These are phyloP conservation scores for Phytopythium helicoides DNA, from an alignment of 352 stramenopile species.

Conservation along the genomic window DNA sequence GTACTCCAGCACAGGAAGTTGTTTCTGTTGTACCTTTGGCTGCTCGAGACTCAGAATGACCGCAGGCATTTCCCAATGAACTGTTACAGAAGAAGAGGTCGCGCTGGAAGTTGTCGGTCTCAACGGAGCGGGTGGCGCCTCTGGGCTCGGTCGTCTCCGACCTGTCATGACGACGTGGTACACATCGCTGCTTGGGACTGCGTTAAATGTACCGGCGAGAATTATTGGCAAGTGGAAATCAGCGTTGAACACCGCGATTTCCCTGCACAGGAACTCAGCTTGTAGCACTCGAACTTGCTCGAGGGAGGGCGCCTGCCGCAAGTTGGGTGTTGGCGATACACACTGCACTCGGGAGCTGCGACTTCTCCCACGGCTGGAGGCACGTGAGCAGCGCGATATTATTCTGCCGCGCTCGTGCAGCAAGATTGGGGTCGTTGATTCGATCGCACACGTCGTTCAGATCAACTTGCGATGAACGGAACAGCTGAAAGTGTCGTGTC, in stretches of 20 bases:
- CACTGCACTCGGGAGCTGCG: conserved; percentile 58
- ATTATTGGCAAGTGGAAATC: conserved; percentile 85
- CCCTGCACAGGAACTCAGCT: conserved; percentile 58
- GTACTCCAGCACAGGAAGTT: conserved; percentile 33
- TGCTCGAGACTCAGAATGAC: conserved; percentile 1
- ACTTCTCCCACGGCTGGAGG: conserved; percentile 84
- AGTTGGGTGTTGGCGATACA: conserved; percentile 59
- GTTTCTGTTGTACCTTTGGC: conserved; percentile 11
- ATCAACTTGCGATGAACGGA: conserved; percentile 49
- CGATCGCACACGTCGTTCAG: conserved; percentile 50
- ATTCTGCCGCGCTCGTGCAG: conserved; percentile 52
- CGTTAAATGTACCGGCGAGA: conserved; percentile 82
- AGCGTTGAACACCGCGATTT: conserved; percentile 73
- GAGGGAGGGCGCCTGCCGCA: conserved; percentile 23
- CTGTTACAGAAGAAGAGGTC: conserved; percentile 40
- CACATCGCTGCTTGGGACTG: conserved; percentile 65
- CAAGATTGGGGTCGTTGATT: conserved; percentile 44
- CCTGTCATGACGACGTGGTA: conserved; percentile 79
- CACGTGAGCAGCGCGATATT: conserved; percentile 69
- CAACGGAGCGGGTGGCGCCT: conserved; percentile 32
- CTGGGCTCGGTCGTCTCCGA: conserved; percentile 37
- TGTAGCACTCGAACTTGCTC: conserved; percentile 71
- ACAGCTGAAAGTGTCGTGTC: conserved; percentile 77
- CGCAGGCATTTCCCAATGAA: conserved; percentile 38
- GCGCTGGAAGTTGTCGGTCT: conserved; percentile 33